Evolutionary conservation across 1,284 basidiomycete species (phyloP).

Genomic region (Volvariella volvacea): DNA sequence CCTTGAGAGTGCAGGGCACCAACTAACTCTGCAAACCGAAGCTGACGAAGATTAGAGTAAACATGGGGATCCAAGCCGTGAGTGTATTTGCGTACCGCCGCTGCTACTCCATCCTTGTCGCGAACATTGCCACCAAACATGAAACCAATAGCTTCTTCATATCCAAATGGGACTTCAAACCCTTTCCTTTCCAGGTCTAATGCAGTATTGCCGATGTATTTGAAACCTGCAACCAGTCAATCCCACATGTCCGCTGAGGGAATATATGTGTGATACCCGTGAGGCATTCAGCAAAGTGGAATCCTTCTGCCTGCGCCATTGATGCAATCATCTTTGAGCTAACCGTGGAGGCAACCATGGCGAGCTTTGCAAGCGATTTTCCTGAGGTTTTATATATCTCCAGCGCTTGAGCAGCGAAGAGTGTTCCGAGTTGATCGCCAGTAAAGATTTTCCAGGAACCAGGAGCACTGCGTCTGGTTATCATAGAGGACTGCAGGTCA

Average conservation of each 20-base stretch:
- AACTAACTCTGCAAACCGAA: constrained; percentile 64
- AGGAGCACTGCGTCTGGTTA: constrained; percentile 27
- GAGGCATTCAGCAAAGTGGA: constrained; percentile 76
- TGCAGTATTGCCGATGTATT: constrained; percentile 80
- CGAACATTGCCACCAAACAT: constrained; percentile 74
- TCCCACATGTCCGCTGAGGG: neutral
- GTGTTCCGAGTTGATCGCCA: constrained; percentile 75
- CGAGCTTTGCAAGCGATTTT: constrained; percentile 58
- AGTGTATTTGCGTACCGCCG: constrained; percentile 40
- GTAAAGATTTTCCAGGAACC: constrained; percentile 71
- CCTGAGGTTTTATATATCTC: constrained; percentile 53
- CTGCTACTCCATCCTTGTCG: constrained; percentile 82
- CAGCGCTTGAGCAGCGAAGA: constrained; percentile 63
- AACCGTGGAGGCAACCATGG: constrained; percentile 82
- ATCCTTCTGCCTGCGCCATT: constrained; percentile 70
- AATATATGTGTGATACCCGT: constrained; percentile 46
- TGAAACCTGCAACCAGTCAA: constrained; percentile 53
- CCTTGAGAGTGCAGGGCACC: constrained; percentile 42
- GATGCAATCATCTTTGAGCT: constrained; percentile 82
- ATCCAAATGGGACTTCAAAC: constrained; percentile 73
- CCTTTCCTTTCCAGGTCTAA: constrained; percentile 57
- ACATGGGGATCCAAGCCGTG: neutral
- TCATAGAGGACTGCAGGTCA: neutral
- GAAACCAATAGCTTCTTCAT: constrained; percentile 85
- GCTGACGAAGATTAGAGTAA: constrained; percentile 25